A percentile compares a stretch with the other conserved stretches of the same genome.
phyloP scores from a whole-genome alignment of 306 rosid species.

The Ormosia semicastrata region DNA sequence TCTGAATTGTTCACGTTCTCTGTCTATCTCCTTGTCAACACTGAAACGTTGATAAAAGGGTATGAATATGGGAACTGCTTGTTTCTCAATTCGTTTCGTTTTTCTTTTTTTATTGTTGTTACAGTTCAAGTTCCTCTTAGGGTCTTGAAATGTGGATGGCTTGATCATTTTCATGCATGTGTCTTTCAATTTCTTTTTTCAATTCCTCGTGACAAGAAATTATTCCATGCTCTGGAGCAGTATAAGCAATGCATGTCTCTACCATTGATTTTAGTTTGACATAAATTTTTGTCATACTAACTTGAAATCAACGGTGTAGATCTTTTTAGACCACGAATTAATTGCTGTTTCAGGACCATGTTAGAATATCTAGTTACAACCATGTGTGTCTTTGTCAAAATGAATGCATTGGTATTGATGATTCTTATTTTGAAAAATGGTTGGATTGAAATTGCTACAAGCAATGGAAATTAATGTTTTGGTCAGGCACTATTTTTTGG shows the following conservation, averaged over 20 bases:
- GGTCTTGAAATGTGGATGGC: not conserved
- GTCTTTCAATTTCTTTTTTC: not conserved
- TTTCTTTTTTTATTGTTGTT: not conserved
- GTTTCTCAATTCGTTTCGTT: not conserved
- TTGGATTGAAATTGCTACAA: not conserved
- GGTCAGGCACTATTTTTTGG: conserved; percentile 3
- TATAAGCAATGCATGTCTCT: too few species aligned
- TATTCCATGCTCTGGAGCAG: too few species aligned
- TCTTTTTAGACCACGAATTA: too few species aligned
- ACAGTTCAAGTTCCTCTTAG: not conserved
- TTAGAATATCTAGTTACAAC: too few species aligned
- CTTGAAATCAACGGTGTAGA: too few species aligned
- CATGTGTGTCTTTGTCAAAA: not conserved
- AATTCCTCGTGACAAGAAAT: not conserved
- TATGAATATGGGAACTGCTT: not conserved
- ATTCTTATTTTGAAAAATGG: not conserved
- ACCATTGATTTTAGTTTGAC: too few species aligned
- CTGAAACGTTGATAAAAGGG: conserved; percentile 6
- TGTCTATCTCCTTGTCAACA: not conserved
- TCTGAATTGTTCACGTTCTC: not conserved
- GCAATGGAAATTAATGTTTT: not conserved
- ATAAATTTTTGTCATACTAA: too few species aligned
- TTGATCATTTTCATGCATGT: not conserved
- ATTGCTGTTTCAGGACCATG: too few species aligned
- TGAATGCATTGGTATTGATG: not conserved